phyloP scores from a whole-genome alignment of 2,329 filamentous ascomycete species.

The Aspergillus fumigatus region DNA sequence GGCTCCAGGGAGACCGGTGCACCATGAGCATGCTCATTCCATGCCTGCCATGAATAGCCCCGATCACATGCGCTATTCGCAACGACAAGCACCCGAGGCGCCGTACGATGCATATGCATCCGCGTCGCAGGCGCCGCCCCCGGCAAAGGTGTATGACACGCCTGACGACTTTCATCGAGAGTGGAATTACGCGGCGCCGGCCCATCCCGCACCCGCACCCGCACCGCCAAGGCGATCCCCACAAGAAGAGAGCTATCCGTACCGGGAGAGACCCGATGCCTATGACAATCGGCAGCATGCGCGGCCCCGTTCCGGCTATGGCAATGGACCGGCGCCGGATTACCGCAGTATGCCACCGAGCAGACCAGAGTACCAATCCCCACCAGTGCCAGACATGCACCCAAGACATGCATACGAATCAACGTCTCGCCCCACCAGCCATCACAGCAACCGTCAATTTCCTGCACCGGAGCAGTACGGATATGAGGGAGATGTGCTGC shows the following conservation, averaged over 20 bases:
- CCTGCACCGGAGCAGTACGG: constrained; percentile 20
- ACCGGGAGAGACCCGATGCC: constrained; percentile 14
- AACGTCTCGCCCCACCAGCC: constrained; percentile 11
- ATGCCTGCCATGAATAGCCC: constrained; percentile 45
- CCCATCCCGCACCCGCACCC: constrained; percentile 13
- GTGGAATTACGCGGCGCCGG: constrained; percentile 19
- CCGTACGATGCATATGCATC: constrained; percentile 39
- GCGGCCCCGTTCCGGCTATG: constrained; percentile 23
- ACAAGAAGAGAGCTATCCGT: constrained; percentile 19
- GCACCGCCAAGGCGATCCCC: constrained; percentile 13
- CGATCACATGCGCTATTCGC: constrained; percentile 73
- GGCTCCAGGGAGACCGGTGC: constrained; percentile 25
- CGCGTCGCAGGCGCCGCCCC: constrained; percentile 19
- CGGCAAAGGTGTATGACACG: constrained; percentile 25
- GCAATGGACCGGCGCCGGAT: constrained; percentile 19
- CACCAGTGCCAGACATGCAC: constrained; percentile 8
- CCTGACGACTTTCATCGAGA: constrained; percentile 27
- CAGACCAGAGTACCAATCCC: constrained; percentile 12
- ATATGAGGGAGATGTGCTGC: constrained; percentile 17
- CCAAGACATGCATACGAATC: constrained; percentile 13
- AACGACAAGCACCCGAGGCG: constrained; percentile 56
- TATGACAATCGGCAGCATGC: constrained; percentile 22
- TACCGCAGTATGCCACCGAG: constrained; percentile 16
- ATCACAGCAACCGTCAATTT: constrained; percentile 16
- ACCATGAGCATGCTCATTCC: constrained; percentile 16